These are phyloP conservation scores for Salix brachista DNA, from an alignment of 345 rosid species.

Conservation along the genomic window DNA sequence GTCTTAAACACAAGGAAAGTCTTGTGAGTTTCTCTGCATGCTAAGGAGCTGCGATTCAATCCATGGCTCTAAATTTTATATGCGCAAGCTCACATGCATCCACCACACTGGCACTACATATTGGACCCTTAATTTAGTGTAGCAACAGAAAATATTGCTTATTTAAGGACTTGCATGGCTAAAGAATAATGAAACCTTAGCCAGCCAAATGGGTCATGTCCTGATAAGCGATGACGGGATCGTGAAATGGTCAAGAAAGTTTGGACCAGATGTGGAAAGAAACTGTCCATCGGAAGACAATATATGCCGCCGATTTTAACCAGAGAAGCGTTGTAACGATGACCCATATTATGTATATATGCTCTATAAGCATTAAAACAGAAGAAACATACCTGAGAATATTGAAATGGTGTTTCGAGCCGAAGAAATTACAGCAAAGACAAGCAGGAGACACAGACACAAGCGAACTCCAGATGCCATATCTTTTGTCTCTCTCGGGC, in stretches of 20 bases:
- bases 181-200: neutral
- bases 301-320: neutral
- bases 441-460: slow-evolving; percentile 29
- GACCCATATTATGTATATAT: neutral
- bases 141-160: neutral
- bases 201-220: neutral
- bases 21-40: neutral
- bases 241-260: neutral
- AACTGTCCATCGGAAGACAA: too few species aligned
- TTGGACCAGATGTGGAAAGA: neutral
- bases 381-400: slow-evolving; percentile 31
- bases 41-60: neutral
- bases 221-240: neutral
- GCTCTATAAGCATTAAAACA: neutral
- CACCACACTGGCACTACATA: neutral
- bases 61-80: neutral
- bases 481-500: neutral
- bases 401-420: slow-evolving; percentile 31
- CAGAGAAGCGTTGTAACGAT: neutral
- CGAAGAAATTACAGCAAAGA: slow-evolving; percentile 32
- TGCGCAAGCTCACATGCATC: neutral
- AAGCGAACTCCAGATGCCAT: slow-evolving; percentile 29
- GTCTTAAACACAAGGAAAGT: neutral
- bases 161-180: neutral
- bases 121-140: neutral